A percentile compares a stretch with the other conserved stretches of the same genome.
These are phyloP conservation scores for Amborella trichopoda DNA, from an alignment of 164 flowering plant genomes.

Conservation along the genomic window DNA sequence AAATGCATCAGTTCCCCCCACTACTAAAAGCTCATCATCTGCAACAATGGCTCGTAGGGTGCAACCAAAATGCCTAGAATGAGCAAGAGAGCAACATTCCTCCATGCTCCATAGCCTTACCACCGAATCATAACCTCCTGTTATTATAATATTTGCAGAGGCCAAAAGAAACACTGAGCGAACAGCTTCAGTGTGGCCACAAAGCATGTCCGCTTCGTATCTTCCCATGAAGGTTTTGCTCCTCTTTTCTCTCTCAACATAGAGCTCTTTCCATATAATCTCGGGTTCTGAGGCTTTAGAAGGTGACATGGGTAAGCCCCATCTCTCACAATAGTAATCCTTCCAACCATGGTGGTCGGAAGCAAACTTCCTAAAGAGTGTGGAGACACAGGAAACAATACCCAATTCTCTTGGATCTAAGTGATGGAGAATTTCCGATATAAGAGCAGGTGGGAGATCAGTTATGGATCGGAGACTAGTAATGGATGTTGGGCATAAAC, in stretches of 20 bases:
- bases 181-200: constrained; percentile 84
- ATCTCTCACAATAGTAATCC: constrained; percentile 73
- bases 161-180: constrained; percentile 59
- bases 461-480: constrained; percentile 24
- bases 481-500: too few species aligned
- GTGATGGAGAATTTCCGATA: constrained; percentile 61
- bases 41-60: constrained; percentile 82
- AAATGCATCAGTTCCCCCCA: constrained; percentile 84
- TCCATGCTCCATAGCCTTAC: constrained; percentile 86
- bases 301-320: constrained; percentile 54
- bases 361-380: constrained; percentile 44
- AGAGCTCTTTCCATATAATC: constrained; percentile 75
- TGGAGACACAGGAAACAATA: constrained; percentile 71
- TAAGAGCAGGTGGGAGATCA: constrained; percentile 72
- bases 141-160: constrained; percentile 64
- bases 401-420: constrained; percentile 85
- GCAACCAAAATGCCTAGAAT: constrained; percentile 66
- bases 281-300: constrained; percentile 25
- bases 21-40: constrained; percentile 65
- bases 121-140: constrained; percentile 71
- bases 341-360: constrained; percentile 82
- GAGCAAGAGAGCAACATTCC: constrained; percentile 54
- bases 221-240: constrained; percentile 72
- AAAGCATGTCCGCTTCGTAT: constrained; percentile 45
- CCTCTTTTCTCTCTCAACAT: constrained; percentile 78